phyloP scores from a whole-genome alignment of 202 grass and related monocot species.

The Elaeis oleifera region DNA sequence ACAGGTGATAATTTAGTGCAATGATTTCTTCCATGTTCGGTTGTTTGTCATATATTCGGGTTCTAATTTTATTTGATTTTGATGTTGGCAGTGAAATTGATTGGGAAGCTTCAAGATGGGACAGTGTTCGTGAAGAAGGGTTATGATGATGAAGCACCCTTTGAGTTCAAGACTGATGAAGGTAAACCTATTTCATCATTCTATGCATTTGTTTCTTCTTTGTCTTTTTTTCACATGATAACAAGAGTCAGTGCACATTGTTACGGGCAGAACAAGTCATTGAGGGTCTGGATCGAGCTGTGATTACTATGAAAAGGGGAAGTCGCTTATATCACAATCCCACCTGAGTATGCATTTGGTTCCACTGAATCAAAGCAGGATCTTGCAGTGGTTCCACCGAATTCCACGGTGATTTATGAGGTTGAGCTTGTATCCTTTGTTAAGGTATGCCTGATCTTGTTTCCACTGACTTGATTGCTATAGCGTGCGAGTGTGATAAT shows the following conservation, averaged over 20 bases:
- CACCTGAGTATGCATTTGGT: constrained; percentile 68
- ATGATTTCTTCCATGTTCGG: too few species aligned
- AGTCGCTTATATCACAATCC: constrained; percentile 73
- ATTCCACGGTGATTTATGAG: constrained; percentile 71
- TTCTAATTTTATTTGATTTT: constrained; percentile 5
- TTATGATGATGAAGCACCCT: constrained; percentile 46
- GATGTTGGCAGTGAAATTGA: constrained; percentile 62
- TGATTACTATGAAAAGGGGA: constrained; percentile 91
- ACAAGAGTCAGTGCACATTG: background rate
- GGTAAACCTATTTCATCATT: constrained; percentile 19
- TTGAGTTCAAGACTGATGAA: constrained; percentile 90
- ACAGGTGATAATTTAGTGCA: constrained; percentile 35
- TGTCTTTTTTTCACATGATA: too few species aligned
- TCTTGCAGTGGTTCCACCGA: constrained; percentile 62
- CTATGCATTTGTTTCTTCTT: too few species aligned
- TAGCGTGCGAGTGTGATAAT: background rate
- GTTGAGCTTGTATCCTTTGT: constrained; percentile 79
- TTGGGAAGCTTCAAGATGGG: constrained; percentile 76
- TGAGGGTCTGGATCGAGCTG: constrained; percentile 70
- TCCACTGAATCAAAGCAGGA: constrained; percentile 73
- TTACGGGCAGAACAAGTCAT: constrained; percentile 60
- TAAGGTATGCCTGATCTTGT: constrained; percentile 36
- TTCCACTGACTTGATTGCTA: too few species aligned
- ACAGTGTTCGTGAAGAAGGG: constrained; percentile 78
- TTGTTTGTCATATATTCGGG: background rate